Percentiles rank a stretch among this genome's conserved stretches.
phyloP scores from a whole-genome alignment of 2,329 filamentous ascomycete genomes.

The Ceratocystis diversiconidia region DNA sequence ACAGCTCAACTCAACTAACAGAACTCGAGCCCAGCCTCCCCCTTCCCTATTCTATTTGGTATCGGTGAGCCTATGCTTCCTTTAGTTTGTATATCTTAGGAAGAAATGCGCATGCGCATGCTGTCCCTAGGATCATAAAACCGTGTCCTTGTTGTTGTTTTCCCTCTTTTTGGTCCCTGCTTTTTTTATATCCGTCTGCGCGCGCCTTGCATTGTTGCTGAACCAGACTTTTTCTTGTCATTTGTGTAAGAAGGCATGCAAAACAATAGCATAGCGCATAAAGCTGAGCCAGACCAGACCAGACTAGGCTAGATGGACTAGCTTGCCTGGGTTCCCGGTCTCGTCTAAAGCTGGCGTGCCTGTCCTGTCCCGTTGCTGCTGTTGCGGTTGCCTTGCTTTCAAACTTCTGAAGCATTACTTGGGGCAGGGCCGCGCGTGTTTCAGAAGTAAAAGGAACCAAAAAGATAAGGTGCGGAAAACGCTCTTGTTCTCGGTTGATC shows the following conservation, averaged over 20 bases:
- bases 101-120: no score
- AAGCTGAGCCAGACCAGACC: neutral
- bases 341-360: neutral
- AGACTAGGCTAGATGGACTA: neutral
- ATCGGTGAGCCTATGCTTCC: no score
- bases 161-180: no score
- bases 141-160: no score
- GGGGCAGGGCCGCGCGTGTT: neutral
- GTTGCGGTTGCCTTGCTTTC: neutral
- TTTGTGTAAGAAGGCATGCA: no score
- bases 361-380: neutral
- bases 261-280: no score
- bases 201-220: no score
- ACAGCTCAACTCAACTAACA: no score
- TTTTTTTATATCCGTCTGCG: no score
- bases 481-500: neutral
- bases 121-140: no score
- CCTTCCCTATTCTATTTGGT: neutral
- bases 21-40: neutral
- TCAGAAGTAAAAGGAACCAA: neutral
- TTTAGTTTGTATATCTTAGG: no score
- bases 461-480: neutral
- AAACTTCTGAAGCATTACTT: neutral
- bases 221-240: no score
- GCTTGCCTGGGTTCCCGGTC: neutral